Evolutionary conservation across 768 basidiomycete genomes (phyloP), one percentile per base, ranked within the genome.

Genomic region (Boletus subparvulus): DNA sequence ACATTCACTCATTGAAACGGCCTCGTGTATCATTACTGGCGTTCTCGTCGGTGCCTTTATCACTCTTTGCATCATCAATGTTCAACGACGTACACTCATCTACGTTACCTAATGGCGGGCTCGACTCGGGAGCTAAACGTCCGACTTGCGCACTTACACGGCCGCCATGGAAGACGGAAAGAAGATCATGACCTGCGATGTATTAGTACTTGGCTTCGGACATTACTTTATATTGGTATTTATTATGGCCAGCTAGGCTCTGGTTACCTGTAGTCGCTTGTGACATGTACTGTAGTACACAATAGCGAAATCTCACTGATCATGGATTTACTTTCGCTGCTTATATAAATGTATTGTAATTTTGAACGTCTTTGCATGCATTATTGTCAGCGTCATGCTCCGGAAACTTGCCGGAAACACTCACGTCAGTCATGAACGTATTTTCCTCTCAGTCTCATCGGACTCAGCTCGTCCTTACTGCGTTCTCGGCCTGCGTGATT

Each of bases 381-480:
- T 16, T 6, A 4, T 14, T 56, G 33, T 32, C 5, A 19, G 26
- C 32, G 50, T 28, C 36, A 32, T 37, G 16, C 10, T 41, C 6
- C 13, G 6, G 9, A 21, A 21, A 21, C 21, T 21, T 21, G 21
- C 21, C 21, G 21, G 21, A 17, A 24, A 35, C 16, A 8, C 21
- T 37, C 59, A 39, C 26, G 36, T 52, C 36, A 28, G 33, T 50
- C 58, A 73, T 68, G 70, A 58, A 63, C 40, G 43, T n/a, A 11
- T 48, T 69, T 40, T 61, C 64, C 24, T 47, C 54, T 30, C 75
- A 77, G 39, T 83, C 85, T 21, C 87, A 89, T 65, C 79, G 76
- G 62, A 75, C 80, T 13, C 89, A 91, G 65, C 81, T 92, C 45
- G 63, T 89, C 28, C 74, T 81, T 43, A 80, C 84, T 13, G 89